Evolutionary conservation across 495 filamentous ascomycete genomes (phyloP).

Genomic region (Barbatosphaeria neglecta): DNA sequence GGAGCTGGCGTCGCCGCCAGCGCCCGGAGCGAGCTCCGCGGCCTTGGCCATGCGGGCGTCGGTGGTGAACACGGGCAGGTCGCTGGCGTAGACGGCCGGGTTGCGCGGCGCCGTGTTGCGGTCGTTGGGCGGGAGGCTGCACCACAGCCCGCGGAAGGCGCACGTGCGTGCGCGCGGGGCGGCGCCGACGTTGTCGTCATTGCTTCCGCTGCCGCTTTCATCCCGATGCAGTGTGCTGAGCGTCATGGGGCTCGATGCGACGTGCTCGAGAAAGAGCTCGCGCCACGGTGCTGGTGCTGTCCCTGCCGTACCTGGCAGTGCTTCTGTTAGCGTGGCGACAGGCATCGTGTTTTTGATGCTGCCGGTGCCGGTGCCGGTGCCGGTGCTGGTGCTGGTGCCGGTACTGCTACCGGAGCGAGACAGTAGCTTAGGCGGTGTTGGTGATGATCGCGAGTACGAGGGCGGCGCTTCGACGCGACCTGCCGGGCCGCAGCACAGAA

Average conservation of each 20-base stretch:
- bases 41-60: constrained; percentile 81
- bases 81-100: constrained; percentile 54
- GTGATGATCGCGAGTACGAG: no score
- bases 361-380: constrained; percentile 8
- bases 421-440: no score
- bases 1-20: constrained; percentile 5
- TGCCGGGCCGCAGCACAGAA: no score
- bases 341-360: no score
- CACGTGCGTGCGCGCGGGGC: constrained; percentile 37
- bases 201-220: constrained; percentile 9
- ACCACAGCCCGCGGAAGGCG: constrained; percentile 76
- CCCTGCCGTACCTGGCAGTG: background rate
- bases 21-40: constrained; percentile 46
- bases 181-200: constrained; percentile 4
- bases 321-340: no score
- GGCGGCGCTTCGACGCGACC: no score
- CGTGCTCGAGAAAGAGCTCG: constrained; percentile 49
- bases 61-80: constrained; percentile 73
- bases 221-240: constrained; percentile 57
- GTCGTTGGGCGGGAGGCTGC: constrained; percentile 52
- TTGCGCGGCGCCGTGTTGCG: constrained; percentile 54
- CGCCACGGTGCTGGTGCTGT: constrained; percentile 49
- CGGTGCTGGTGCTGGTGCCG: background rate
- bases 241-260: constrained; percentile 60
- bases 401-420: background rate